Conservation (phyloP, 306 rosid species). For the Neltuma alba region DNA sequence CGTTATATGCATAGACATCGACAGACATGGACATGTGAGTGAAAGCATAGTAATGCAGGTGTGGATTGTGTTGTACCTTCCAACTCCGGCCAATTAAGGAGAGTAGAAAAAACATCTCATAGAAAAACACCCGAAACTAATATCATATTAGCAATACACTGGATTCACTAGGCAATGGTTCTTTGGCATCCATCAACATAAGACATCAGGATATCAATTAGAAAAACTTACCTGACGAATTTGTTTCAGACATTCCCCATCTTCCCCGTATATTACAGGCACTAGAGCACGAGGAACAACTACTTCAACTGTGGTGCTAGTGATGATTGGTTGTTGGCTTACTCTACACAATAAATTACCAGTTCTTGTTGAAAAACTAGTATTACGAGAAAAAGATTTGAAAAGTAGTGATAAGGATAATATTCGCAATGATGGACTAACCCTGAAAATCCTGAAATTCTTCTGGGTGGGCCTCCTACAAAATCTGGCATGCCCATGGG, state of each 20-base stretch:
- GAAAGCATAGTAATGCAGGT: slow-evolving; percentile 10
- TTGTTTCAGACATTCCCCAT: slow-evolving; percentile 97
- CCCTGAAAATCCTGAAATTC: slow-evolving; percentile 72
- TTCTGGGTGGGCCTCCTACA: slow-evolving; percentile 69
- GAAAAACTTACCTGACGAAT: slow-evolving; percentile 72
- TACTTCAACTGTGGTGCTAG: slow-evolving; percentile 91
- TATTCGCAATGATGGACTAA: slow-evolving; percentile 36
- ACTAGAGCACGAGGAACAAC: slow-evolving; percentile 82
- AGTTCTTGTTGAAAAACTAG: slow-evolving; percentile 15
- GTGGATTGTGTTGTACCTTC: neutral
- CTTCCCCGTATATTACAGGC: slow-evolving; percentile 82
- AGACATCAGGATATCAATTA: neutral
- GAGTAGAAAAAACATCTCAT: slow-evolving; percentile 27
- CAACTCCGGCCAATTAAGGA: neutral
- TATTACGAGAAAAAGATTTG: neutral
- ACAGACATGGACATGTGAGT: neutral
- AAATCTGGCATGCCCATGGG: slow-evolving; percentile 76
- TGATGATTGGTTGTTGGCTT: slow-evolving; percentile 70
- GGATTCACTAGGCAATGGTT: neutral
- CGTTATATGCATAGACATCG: neutral
- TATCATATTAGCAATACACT: slow-evolving; percentile 28
- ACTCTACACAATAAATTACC: slow-evolving; percentile 51
- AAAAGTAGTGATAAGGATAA: slow-evolving; percentile 19
- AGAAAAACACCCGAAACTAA: slow-evolving; percentile 25
- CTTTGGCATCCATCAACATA: neutral